Conservation (phyloP, 1,284 basidiomycete genomes). For the Stygiomarasmius scandens region DNA sequence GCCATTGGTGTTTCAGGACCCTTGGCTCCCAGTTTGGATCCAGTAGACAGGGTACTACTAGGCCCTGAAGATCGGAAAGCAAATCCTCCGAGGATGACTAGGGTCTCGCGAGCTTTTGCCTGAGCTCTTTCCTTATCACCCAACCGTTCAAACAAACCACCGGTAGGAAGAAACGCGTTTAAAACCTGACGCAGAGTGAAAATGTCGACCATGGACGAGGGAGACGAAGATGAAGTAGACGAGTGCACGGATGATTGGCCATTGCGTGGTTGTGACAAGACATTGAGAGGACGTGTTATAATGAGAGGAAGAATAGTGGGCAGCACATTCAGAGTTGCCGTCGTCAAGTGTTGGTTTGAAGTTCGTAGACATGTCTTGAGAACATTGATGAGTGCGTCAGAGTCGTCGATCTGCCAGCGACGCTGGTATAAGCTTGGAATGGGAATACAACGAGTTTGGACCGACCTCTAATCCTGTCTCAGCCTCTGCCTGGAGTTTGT, state of each 20-base stretch:
- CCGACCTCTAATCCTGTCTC: constrained; percentile 69
- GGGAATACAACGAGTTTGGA: constrained; percentile 16
- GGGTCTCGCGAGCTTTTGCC: constrained; percentile 73
- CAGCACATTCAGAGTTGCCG: constrained; percentile 67
- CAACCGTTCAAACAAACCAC: constrained; percentile 80
- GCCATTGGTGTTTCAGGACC: constrained; percentile 74
- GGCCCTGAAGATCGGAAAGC: constrained; percentile 60
- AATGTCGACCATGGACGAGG: constrained; percentile 50
- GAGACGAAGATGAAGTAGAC: constrained; percentile 48
- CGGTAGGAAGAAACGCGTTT: constrained; percentile 67
- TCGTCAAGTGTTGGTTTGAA: constrained; percentile 81
- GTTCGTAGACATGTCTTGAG: constrained; percentile 79
- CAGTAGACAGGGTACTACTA: constrained; percentile 40
- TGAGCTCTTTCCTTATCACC: constrained; percentile 80
- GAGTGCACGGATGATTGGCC: constrained; percentile 49
- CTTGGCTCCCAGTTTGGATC: constrained; percentile 61
- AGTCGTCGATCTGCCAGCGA: constrained; percentile 73
- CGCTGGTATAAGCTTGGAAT: constrained; percentile 11
- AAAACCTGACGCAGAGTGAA: constrained; percentile 66
- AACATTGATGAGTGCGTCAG: constrained; percentile 65
- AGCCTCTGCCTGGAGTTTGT: constrained; percentile 74
- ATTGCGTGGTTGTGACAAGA: constrained; percentile 32
- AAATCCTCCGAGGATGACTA: constrained; percentile 72
- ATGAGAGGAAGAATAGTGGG: constrained; percentile 66
- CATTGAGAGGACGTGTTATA: constrained; percentile 41